phyloP scores from a whole-genome alignment of 768 basidiomycete genomes.

The Termitomyces sp. region DNA sequence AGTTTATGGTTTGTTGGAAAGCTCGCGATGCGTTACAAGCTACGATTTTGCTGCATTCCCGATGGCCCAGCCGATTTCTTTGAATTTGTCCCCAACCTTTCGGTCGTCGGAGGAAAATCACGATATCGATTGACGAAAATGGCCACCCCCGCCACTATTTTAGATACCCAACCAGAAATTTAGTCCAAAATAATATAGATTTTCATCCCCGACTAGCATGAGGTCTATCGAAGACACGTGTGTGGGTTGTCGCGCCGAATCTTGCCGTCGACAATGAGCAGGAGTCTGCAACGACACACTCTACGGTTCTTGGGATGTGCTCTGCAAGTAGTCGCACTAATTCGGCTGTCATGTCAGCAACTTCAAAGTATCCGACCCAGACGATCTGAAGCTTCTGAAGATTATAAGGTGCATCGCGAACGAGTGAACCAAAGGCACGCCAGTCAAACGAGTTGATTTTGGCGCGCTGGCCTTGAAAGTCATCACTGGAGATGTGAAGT shows the following conservation, averaged over 20 bases:
- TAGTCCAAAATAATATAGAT: neutral
- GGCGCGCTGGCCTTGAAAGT: neutral
- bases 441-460: constrained; percentile 2
- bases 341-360: neutral
- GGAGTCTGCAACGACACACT: constrained; percentile 1
- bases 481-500: constrained; percentile 1
- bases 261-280: neutral
- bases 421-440: constrained; percentile 2
- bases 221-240: constrained; percentile 5
- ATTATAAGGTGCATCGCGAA: constrained; percentile 1
- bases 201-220: neutral
- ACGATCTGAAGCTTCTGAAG: constrained; percentile 1
- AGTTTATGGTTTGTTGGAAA: too few relatives aligned
- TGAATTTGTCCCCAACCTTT: too few relatives aligned
- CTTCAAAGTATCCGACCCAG: constrained; percentile 1
- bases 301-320: neutral
- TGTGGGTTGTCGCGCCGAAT: constrained; percentile 6
- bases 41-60: too few relatives aligned
- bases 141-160: too few relatives aligned
- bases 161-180: too few relatives aligned
- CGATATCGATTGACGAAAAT: too few relatives aligned
- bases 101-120: too few relatives aligned
- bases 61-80: too few relatives aligned
- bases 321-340: neutral
- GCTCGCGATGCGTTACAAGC: too few relatives aligned